A percentile compares a stretch with the other conserved stretches of the same genome.
Conservation (phyloP, 2,329 filamentous ascomycete genomes). For the Fonsecaea monophora region DNA sequence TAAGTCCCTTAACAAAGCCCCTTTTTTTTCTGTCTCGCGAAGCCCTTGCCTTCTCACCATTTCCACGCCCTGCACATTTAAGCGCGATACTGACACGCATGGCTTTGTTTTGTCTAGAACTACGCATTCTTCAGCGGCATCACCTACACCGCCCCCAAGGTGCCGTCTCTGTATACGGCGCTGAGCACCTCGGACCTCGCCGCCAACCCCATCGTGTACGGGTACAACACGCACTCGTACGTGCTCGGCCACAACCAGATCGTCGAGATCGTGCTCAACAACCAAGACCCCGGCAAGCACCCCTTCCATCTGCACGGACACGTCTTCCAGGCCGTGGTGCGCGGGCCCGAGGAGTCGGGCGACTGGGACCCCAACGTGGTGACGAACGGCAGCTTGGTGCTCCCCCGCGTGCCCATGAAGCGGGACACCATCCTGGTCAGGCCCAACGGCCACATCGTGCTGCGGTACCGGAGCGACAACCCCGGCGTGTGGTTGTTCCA, state of each 20-base stretch:
- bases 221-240: constrained; percentile 68
- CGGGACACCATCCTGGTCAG: constrained; percentile 62
- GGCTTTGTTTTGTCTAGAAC: constrained; percentile 12
- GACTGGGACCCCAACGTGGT: constrained; percentile 46
- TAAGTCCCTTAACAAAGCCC: constrained; percentile 51
- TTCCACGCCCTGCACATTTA: too few relatives aligned
- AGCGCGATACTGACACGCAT: too few relatives aligned
- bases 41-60: too few relatives aligned
- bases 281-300: constrained; percentile 62
- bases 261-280: constrained; percentile 51
- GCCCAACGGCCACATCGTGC: constrained; percentile 62
- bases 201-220: constrained; percentile 68
- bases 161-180: constrained; percentile 79
- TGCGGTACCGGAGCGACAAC: constrained; percentile 63
- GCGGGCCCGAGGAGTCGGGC: constrained; percentile 39
- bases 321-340: constrained; percentile 68
- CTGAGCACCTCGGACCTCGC: constrained; percentile 65
- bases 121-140: constrained; percentile 75
- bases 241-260: constrained; percentile 68
- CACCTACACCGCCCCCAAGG: constrained; percentile 75
- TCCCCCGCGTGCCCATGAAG: constrained; percentile 53
- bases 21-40: too few relatives aligned
- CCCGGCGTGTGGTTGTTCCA: constrained; percentile 59
- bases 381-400: constrained; percentile 36
- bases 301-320: constrained; percentile 75